These are phyloP conservation scores for Termitomyces sp. DNA, from an alignment of 768 basidiomycete genomes.

Conservation along the genomic window DNA sequence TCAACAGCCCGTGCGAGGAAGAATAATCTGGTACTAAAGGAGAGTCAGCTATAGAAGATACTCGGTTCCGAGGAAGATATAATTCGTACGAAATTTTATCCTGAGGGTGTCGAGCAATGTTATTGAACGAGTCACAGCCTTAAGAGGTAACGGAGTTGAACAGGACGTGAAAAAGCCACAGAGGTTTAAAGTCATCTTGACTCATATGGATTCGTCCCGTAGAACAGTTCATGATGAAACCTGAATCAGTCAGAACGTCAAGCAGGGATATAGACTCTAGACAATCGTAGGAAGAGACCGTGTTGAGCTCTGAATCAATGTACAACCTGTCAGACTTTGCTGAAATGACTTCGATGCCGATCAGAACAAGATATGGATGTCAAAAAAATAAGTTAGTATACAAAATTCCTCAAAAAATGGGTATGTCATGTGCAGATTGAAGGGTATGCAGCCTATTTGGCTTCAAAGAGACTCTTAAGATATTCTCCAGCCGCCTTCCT, in stretches of 20 bases:
- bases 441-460: conserved; percentile 23
- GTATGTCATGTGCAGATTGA: not conserved
- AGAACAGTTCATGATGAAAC: too few species aligned
- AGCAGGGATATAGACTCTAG: not conserved
- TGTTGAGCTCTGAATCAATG: not conserved
- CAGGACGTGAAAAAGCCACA: too few species aligned
- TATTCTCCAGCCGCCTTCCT: conserved; percentile 68
- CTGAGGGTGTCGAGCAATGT: too few species aligned
- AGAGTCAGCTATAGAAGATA: not conserved
- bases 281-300: not conserved
- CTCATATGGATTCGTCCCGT: not conserved
- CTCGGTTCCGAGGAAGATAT: not conserved
- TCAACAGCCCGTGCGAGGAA: not conserved
- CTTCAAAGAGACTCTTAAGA: conserved; percentile 57
- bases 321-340: not conserved
- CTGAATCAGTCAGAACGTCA: not conserved
- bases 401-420: conserved; percentile 6
- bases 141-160: too few species aligned
- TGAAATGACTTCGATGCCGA: not conserved
- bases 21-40: not conserved
- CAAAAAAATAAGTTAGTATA: conserved; percentile 10
- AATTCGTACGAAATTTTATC: too few species aligned
- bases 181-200: too few species aligned
- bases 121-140: too few species aligned
- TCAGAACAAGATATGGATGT: not conserved